Conservation (phyloP, 805 yeast genomes). For the Spathaspora sp. region DNA sequence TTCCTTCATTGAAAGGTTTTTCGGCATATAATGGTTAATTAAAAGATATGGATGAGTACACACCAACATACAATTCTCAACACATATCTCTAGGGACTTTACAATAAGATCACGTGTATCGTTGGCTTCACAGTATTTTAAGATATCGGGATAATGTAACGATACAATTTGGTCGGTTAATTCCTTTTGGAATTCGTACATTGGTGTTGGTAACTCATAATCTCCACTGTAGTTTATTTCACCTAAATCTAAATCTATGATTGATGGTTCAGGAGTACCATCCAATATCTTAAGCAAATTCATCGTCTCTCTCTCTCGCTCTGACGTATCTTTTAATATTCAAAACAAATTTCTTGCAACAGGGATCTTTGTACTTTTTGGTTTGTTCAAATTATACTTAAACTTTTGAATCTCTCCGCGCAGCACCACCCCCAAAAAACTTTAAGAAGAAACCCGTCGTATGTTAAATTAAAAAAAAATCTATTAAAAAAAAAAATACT, state of each 20-base stretch:
- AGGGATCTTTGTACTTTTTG: no score
- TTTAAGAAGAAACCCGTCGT: background rate
- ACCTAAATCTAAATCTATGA: conserved; percentile 53
- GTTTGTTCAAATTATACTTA: background rate
- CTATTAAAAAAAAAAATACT: background rate
- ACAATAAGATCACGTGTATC: conserved; percentile 51
- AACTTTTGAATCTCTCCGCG: background rate
- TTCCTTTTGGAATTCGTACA: conserved; percentile 83
- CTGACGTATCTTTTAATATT: background rate
- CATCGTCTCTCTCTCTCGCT: conserved; percentile 36
- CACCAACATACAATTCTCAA: conserved; percentile 72
- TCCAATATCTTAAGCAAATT: conserved; percentile 73
- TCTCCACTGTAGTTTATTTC: conserved; percentile 51
- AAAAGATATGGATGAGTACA: conserved; percentile 87
- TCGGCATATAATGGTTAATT: conserved; percentile 84
- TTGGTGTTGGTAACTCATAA: conserved; percentile 75
- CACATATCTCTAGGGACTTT: conserved; percentile 74
- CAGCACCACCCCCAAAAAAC: background rate
- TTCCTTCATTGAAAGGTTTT: conserved; percentile 66
- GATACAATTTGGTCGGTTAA: conserved; percentile 89
- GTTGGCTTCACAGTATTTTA: conserved; percentile 74
- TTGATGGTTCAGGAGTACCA: conserved; percentile 80
- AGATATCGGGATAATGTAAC: conserved; percentile 84
- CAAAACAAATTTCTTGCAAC: background rate
- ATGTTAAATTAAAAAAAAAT: background rate